Evolutionary conservation across 1,284 basidiomycete species (phyloP).

Genomic region (Clitocybe nebularis): DNA sequence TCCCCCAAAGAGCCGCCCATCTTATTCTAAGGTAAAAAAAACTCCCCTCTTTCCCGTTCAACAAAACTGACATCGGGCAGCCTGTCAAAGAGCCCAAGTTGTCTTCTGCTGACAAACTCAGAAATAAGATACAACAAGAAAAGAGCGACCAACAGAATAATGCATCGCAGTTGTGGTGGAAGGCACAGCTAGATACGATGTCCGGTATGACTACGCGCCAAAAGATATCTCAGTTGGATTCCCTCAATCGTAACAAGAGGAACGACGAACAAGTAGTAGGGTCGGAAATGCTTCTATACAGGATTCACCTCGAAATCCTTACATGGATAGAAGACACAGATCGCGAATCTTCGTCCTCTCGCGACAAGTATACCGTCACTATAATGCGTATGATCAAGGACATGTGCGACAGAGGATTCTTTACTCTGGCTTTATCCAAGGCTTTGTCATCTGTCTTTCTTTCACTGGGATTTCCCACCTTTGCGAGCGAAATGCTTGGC

Average conservation of each 20-base stretch:
- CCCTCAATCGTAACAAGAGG: constrained; percentile 39
- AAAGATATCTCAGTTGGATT: constrained; percentile 31
- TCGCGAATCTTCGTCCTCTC: constrained; percentile 29
- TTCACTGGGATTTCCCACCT: constrained; percentile 40
- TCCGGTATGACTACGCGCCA: constrained; percentile 23
- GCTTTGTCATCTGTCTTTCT: constrained; percentile 37
- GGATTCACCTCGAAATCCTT: constrained; percentile 46
- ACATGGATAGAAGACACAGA: constrained; percentile 47
- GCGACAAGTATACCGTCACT: constrained; percentile 41
- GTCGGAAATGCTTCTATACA: constrained; percentile 49
- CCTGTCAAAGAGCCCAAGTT: constrained; percentile 11
- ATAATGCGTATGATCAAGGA: constrained; percentile 46
- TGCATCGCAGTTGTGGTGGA: constrained; percentile 45
- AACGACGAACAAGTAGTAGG: constrained; percentile 39
- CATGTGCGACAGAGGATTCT: constrained; percentile 31
- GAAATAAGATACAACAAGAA: constrained; percentile 39
- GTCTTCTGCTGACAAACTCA: constrained; percentile 36
- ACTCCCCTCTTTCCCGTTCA: too few species aligned
- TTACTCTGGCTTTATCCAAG: constrained; percentile 34
- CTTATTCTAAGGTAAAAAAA: background rate
- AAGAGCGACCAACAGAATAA: constrained; percentile 37
- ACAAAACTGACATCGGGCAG: background rate
- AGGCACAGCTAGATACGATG: constrained; percentile 36
- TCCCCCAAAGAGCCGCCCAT: background rate
- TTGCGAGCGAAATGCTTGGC: constrained; percentile 24